phyloP scores from a whole-genome alignment of 345 rosid species.

The Salix arbutifolia region DNA sequence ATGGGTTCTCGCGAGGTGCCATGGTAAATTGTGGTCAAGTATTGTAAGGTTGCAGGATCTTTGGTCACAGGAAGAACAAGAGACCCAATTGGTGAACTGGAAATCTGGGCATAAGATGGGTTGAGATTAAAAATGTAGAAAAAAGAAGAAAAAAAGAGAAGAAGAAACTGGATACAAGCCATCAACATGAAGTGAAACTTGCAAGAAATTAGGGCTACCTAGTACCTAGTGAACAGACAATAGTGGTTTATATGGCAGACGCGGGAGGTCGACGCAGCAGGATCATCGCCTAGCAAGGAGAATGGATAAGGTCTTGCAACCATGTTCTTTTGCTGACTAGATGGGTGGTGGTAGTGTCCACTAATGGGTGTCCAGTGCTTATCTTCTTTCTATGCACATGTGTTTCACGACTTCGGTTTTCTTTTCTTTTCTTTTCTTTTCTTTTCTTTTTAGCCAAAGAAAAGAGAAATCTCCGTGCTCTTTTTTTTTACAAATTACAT shows the following conservation, averaged over 20 bases:
- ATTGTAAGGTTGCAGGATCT: conserved; percentile 60
- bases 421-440: no score
- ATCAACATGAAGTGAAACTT: conserved; percentile 17
- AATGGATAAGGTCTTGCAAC: conserved; percentile 4
- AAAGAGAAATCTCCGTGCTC: no score
- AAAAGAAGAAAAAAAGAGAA: conserved; percentile 16
- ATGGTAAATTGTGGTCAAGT: conserved; percentile 41
- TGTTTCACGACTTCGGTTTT: no score
- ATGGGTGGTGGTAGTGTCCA: not conserved
- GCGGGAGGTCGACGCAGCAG: conserved; percentile 10
- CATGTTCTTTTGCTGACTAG: conserved; percentile 2
- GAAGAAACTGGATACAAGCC: conserved; percentile 25
- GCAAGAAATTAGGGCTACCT: not conserved
- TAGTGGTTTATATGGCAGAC: not conserved
- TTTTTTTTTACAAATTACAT: no score
- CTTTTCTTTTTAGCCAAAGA: no score
- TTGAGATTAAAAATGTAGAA: not conserved
- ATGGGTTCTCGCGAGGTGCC: conserved; percentile 29
- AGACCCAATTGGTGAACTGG: conserved; percentile 1
- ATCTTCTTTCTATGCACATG: no score
- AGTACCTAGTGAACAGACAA: not conserved
- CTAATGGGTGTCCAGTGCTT: no score
- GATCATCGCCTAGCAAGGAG: not conserved
- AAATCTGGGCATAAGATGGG: conserved; percentile 18
- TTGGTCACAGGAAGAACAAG: conserved; percentile 41